phyloP scores from a whole-genome alignment of 345 rosid genomes.

The Eucalyptus erythrocorys region DNA sequence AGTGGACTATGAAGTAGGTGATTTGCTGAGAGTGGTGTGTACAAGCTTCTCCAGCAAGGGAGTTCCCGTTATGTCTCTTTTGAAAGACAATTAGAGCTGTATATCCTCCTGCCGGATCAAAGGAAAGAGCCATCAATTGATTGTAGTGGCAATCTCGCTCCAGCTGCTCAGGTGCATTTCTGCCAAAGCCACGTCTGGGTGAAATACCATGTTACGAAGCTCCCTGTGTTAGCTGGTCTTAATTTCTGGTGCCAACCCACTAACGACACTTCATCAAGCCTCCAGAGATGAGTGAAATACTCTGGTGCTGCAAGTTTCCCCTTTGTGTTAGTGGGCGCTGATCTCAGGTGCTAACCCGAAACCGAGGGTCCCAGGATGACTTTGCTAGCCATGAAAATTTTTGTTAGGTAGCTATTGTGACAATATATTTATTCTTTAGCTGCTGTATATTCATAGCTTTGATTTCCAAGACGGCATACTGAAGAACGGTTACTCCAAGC shows the following conservation, averaged over 20 bases:
- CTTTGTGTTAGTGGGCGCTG: background rate
- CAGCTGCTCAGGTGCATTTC: background rate
- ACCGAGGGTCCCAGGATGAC: background rate
- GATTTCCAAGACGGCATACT: background rate
- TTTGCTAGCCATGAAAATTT: background rate
- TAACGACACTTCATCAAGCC: background rate
- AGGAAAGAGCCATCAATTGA: background rate
- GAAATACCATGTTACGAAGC: background rate
- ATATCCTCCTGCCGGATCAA: background rate
- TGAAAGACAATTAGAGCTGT: conserved; percentile 6
- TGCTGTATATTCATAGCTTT: background rate
- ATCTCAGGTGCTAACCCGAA: background rate
- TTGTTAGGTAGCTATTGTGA: background rate
- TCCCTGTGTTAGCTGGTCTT: background rate
- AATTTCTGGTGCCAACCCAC: background rate
- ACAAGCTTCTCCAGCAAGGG: conserved; percentile 72
- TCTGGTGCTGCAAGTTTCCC: background rate
- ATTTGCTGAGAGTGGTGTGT: conserved; percentile 50
- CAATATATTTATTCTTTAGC: background rate
- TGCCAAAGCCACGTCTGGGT: background rate
- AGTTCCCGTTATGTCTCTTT: conserved; percentile 61
- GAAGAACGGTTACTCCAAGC: background rate
- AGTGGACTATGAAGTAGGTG: conserved; percentile 38
- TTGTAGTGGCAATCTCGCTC: background rate
- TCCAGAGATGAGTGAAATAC: background rate